Conservation (phyloP, 1,284 basidiomycete species). For the Ceratobasidium papillatum region DNA sequence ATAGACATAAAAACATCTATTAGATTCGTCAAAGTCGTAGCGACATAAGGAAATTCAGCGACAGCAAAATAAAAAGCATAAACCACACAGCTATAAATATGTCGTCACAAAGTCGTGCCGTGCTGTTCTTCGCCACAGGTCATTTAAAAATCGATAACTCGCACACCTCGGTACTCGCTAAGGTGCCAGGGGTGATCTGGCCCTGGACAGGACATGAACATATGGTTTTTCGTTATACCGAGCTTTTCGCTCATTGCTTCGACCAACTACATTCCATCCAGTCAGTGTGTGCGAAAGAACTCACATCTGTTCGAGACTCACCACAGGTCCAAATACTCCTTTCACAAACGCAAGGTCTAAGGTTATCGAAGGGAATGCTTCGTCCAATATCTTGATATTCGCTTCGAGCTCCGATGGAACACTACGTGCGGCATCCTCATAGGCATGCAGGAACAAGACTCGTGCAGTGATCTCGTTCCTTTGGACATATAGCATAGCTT, state of each 20-base stretch:
- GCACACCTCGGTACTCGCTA: slow-evolving; percentile 45
- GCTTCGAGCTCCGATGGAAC: slow-evolving; percentile 52
- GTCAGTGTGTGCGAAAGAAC: background rate
- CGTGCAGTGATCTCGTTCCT: slow-evolving; percentile 72
- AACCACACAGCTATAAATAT: background rate
- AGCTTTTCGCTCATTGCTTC: slow-evolving; percentile 44
- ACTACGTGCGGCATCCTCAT: slow-evolving; percentile 61
- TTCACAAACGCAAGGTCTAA: slow-evolving; percentile 45
- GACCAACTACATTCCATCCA: slow-evolving; percentile 41
- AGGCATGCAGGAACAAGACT: slow-evolving; percentile 72
- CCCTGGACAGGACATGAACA: slow-evolving; percentile 46
- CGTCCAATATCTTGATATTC: slow-evolving; percentile 48
- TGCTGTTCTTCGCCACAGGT: background rate
- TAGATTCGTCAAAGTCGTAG: background rate
- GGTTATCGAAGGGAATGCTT: slow-evolving; percentile 44
- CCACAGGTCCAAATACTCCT: slow-evolving; percentile 41
- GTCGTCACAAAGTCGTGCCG: background rate
- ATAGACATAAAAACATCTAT: background rate
- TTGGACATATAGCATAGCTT: slow-evolving; percentile 69
- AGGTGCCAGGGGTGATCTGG: slow-evolving; percentile 40
- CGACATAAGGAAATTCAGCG: background rate
- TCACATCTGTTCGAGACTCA: slow-evolving; percentile 14
- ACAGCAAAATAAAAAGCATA: background rate
- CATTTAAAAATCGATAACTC: slow-evolving; percentile 43
- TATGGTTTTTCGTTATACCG: slow-evolving; percentile 43